Evolutionary conservation across 371 early-diverging fungal genomes (phyloP).

Genomic region (Sporodiniella umbellata): DNA sequence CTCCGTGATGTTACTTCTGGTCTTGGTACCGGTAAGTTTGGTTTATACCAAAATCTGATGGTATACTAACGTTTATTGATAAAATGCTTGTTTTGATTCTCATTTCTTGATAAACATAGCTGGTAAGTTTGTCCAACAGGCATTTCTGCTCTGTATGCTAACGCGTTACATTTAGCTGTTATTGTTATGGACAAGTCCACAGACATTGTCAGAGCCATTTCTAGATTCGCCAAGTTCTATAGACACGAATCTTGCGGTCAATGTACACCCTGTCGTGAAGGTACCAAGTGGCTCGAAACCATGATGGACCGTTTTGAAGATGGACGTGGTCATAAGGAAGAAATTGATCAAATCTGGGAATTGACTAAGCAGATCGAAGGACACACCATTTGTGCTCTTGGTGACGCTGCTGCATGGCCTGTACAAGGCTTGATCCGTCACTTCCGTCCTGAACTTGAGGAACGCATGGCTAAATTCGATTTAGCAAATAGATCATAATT

Average conservation of each 20-base stretch:
- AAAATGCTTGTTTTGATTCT: neutral
- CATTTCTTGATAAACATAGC: conserved; percentile 5
- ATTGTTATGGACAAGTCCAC: conserved; percentile 98
- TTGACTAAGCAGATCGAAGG: conserved; percentile 96
- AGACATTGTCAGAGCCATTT: conserved; percentile 87
- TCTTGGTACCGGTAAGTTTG: conserved; percentile 79
- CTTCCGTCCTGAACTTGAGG: conserved; percentile 92
- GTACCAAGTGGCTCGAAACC: conserved; percentile 90
- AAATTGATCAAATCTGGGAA: conserved; percentile 86
- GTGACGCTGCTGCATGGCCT: conserved; percentile 99
- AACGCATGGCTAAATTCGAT: conserved; percentile 67
- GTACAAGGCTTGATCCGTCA: conserved; percentile 92
- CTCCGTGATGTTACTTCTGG: conserved; percentile 92
- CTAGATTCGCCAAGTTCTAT: conserved; percentile 91
- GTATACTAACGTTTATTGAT: neutral
- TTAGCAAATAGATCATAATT: conserved; percentile 4
- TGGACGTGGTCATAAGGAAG: conserved; percentile 82
- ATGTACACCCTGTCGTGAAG: conserved; percentile 98
- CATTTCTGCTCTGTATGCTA: neutral
- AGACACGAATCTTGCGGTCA: conserved; percentile 97
- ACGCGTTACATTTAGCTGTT: conserved; percentile 54
- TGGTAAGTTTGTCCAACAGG: conserved; percentile 18
- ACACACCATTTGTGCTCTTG: conserved; percentile 97
- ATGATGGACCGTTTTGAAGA: conserved; percentile 95
- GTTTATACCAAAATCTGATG: neutral